These are phyloP conservation scores for Fusarium sp. DNA, from an alignment of 2,329 filamentous ascomycete species.

Conservation along the genomic window DNA sequence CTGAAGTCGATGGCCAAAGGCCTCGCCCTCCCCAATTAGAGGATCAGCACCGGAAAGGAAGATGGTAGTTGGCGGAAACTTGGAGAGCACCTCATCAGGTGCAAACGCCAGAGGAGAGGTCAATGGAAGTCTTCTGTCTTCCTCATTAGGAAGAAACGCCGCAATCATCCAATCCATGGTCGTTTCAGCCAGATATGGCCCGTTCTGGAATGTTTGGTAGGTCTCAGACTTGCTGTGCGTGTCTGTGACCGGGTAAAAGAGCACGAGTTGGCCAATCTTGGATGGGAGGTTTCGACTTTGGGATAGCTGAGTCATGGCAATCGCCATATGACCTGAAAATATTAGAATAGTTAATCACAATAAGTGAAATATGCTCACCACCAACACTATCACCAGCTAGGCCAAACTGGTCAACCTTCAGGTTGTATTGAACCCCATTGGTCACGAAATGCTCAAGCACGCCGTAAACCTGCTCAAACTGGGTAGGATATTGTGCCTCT, in stretches of 20 bases:
- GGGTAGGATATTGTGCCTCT: constrained; percentile 26
- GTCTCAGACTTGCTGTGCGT: constrained; percentile 21
- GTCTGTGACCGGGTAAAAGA: constrained; percentile 30
- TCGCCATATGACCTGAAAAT: constrained; percentile 25
- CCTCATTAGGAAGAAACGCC: constrained; percentile 5
- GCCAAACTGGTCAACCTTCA: constrained; percentile 7
- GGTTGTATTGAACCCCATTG: constrained; percentile 9
- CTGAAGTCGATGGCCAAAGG: constrained; percentile 21
- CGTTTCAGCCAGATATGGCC: constrained; percentile 28
- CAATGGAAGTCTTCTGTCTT: constrained; percentile 17
- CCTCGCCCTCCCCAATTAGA: constrained; percentile 18
- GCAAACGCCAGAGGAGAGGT: constrained; percentile 22
- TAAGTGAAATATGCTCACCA: background rate
- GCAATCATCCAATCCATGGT: constrained; percentile 36
- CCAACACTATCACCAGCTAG: constrained; percentile 31
- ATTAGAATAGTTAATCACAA: background rate
- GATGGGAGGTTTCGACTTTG: constrained; percentile 7
- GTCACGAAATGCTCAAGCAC: constrained; percentile 18
- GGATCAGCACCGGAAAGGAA: constrained; percentile 22
- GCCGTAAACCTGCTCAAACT: constrained; percentile 22
- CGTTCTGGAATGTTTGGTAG: constrained; percentile 20
- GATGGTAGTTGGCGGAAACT: constrained; percentile 17
- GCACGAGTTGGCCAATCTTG: constrained; percentile 11
- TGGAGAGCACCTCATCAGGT: constrained; percentile 6
- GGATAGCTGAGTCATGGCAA: constrained; percentile 19